phyloP scores from a whole-genome alignment of 495 filamentous ascomycete genomes.

The Penicillium psychrofluorescens region DNA sequence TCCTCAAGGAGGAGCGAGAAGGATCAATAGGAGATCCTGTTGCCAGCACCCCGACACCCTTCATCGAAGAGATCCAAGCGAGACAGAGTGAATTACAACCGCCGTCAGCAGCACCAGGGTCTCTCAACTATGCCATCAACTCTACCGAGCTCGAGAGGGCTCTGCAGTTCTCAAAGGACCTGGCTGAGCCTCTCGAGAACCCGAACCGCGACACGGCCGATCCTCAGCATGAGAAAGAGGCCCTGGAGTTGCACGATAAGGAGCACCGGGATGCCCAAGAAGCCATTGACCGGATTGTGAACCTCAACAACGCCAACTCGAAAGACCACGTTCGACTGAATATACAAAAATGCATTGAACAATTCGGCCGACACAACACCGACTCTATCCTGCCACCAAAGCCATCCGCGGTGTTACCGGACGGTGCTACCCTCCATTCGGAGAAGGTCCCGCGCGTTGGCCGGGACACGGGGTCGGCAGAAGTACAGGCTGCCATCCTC shows the following conservation, averaged over 20 bases:
- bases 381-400: constrained; percentile 58
- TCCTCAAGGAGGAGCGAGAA: constrained; percentile 54
- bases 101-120: constrained; percentile 1
- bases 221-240: constrained; percentile 34
- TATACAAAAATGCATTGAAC: constrained; percentile 72
- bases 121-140: constrained; percentile 66
- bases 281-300: constrained; percentile 70
- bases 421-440: constrained; percentile 16
- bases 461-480: constrained; percentile 83
- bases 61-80: constrained; percentile 73
- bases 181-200: constrained; percentile 49
- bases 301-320: constrained; percentile 63
- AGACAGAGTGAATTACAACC: constrained; percentile 21
- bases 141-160: constrained; percentile 55
- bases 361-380: constrained; percentile 88
- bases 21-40: constrained; percentile 66
- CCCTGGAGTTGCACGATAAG: constrained; percentile 17
- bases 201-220: constrained; percentile 30
- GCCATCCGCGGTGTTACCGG: constrained; percentile 23
- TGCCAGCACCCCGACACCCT: constrained; percentile 68
- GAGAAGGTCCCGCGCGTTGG: constrained; percentile 65
- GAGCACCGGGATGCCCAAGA: constrained; percentile 33
- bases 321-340: constrained; percentile 74
- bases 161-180: constrained; percentile 52
- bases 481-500: constrained; percentile 96